Percentiles rank a stretch among this genome's conserved stretches.
Conservation (phyloP, 345 rosid genomes). For the Ceriops tagal region DNA sequence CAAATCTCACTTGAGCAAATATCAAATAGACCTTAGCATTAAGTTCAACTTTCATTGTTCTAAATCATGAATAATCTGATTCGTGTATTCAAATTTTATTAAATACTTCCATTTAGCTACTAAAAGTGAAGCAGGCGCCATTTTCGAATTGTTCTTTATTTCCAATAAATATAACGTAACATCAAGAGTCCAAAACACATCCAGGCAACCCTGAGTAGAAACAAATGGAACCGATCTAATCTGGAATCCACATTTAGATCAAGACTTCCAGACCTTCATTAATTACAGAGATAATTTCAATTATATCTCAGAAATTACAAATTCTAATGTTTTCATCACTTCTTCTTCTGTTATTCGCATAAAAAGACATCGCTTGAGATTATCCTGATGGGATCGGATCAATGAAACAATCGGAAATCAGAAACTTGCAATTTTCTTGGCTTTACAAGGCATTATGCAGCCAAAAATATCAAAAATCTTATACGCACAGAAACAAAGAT, state of each 20-base stretch:
- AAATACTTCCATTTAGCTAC: not conserved
- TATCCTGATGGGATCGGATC: not conserved
- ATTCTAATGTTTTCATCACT: not conserved
- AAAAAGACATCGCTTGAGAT: not conserved
- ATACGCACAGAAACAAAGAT: not conserved
- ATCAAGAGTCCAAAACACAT: not conserved
- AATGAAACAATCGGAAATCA: not conserved
- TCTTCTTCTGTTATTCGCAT: not conserved
- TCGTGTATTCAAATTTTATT: not conserved
- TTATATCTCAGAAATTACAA: not conserved
- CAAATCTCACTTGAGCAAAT: not conserved
- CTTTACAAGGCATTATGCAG: not conserved
- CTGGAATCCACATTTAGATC: not conserved
- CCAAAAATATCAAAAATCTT: not conserved
- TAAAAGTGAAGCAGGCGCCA: not conserved
- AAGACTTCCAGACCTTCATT: not conserved
- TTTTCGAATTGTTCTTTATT: too few species aligned
- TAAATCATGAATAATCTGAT: not conserved
- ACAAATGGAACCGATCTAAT: not conserved
- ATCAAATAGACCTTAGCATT: not conserved
- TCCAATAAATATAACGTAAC: too few species aligned
- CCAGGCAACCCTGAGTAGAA: not conserved
- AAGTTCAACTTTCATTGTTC: not conserved
- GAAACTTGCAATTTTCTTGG: not conserved
- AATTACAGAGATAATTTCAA: not conserved